Base-by-base conservation (phyloP, 2,329 filamentous ascomycete genomes). In the Colletotrichum ledebouriae region DNA sequence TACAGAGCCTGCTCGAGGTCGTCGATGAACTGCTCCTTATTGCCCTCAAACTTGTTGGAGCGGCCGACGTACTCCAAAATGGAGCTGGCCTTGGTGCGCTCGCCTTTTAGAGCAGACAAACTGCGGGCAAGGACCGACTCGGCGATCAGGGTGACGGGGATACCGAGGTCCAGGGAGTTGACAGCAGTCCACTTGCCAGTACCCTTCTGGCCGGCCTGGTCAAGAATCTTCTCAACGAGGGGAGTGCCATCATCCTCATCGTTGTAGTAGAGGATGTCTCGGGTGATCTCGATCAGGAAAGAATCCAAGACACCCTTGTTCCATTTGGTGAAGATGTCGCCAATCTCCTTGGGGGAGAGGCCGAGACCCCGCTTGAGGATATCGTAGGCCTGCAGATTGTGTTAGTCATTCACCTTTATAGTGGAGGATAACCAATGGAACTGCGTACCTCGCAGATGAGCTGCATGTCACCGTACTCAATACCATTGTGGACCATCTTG, bases 401-500 rank as follows among this genome's bases (percentile, higher is more conserved):
- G 63, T 78, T 58, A 78, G 73, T n/a, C 4, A 29, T 25, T 6
- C 4, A 52, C 11, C 1, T 10, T 15, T 12, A 1, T 4, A 3
- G 15, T 12, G 6, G 29, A 29, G 29, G 9, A 12, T 7, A 17
- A 17, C 5, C 0, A 3, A 10, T 2, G 0, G 29, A 3, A 49
- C 15, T 2, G 67, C 89, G 76, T 85, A 97, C 95, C 91, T 99
- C 96, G 84, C 92, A 97, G 82, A 99, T 99, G 78, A 99, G 89
- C 88, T 99, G 96, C 96, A 99, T 99, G 86, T 99, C 96, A 90
- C 96, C 96, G 82, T 99, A 99, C 87, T 99, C 96, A 77, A 99
- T 99, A 89, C 96, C 96, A 86, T 99, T 99, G 92, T 99, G 96
- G 72, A 99, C 96, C 96, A 99, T 99, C 93, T 99, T 99, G 87